Evolutionary conservation across 345 rosid genomes (phyloP), one percentile per base, ranked within the genome.

Genomic region (Arabidopsis thaliana): DNA sequence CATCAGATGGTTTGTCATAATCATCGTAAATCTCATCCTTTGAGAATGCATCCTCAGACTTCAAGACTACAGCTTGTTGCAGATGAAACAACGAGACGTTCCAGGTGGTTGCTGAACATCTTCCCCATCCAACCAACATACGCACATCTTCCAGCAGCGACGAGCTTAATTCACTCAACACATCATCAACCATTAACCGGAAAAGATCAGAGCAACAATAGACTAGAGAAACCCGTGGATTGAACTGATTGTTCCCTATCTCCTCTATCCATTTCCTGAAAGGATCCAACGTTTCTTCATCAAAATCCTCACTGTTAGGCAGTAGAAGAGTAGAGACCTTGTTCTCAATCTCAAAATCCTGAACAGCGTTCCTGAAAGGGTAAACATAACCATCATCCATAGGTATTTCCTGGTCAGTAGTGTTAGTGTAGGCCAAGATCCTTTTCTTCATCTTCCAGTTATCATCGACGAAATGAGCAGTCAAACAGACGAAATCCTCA

Each of bases 401-500:
- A 57, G 67, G 59, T 57, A 57, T n/a, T 0, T 7, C 1, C 20
- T 2, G 7, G 16, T 37, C 51, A 38, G 60, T 66, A 30, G 32
- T 28, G 32, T 28, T 28, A 28, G 0, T 20, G 53, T 46, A 75
- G 9, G 45, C 53, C 25, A 75, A 57, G 59, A 75, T 67, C 73
- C 59, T 49, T 13, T 49, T 22, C 28, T 46, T 58, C 30, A 67
- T 16, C 24, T 65, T 65, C 78, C 73, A 75, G 53, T 49, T 66
- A 48, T 74, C 78, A 52, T 74, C 78, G 9, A 74, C n/a, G 65
- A 74, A 67, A 67, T 74, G 73, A 58, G 78, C 73, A 8, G 78
- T 8, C 9, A 74, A 5, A 38, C 52, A 58, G 23, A 41, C 36
- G n/a, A 66, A 74, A 67, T 58, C 67, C 12, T 74, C 67, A 30